These are phyloP conservation scores for Leccinum longicurvipes DNA, from an alignment of 768 basidiomycete genomes.

Conservation along the genomic window DNA sequence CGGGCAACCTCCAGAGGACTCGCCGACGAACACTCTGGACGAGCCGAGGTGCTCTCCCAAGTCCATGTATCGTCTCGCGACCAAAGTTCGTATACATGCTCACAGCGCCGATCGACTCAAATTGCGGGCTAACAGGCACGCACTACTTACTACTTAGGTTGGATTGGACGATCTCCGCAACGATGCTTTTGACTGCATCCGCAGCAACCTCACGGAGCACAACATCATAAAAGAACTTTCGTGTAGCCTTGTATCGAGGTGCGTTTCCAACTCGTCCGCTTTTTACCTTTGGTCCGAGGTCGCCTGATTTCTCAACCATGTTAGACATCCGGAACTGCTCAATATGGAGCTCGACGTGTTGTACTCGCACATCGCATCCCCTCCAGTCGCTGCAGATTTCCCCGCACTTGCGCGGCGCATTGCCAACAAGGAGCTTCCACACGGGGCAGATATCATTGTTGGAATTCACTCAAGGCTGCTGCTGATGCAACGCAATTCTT, in stretches of 20 bases:
- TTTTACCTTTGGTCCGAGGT: not conserved
- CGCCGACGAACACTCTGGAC: slow-evolving; percentile 7
- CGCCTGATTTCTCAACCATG: not conserved
- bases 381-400: slow-evolving; percentile 10
- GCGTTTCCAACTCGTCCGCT: not conserved
- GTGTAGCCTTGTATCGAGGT: slow-evolving; percentile 20
- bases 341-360: slow-evolving; percentile 23
- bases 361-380: slow-evolving; percentile 15
- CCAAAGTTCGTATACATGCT: slow-evolving; percentile 27
- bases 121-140: not conserved
- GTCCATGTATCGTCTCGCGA: slow-evolving; percentile 44
- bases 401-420: slow-evolving; percentile 14
- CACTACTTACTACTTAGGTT: slow-evolving; percentile 13
- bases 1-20: not conserved
- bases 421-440: slow-evolving; percentile 14
- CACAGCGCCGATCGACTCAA: not conserved
- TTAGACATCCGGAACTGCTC: slow-evolving; percentile 12
- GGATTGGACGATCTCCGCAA: slow-evolving; percentile 18
- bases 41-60: slow-evolving; percentile 36
- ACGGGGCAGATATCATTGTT: not conserved
- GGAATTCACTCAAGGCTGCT: not conserved
- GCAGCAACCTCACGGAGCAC: slow-evolving; percentile 12
- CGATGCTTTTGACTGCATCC: slow-evolving; percentile 16
- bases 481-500: not conserved
- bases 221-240: slow-evolving; percentile 26